phyloP scores from a whole-genome alignment of 805 yeast genomes.

The Barnettozyma wickerhamii region DNA sequence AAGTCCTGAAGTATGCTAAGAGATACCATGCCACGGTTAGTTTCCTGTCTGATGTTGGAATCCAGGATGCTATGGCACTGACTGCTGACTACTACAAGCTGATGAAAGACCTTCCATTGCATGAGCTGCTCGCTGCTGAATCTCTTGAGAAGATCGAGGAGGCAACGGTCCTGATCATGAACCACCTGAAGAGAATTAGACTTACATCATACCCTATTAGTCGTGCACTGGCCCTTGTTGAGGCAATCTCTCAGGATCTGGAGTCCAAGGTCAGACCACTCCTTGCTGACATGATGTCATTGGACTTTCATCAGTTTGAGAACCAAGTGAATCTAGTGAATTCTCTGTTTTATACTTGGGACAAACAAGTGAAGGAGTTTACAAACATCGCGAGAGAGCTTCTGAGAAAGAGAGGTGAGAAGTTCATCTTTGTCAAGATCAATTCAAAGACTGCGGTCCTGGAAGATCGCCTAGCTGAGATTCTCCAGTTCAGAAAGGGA shows the following conservation, averaged over 20 bases:
- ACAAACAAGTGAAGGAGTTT: slow-evolving; percentile 57
- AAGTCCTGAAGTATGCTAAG: slow-evolving; percentile 61
- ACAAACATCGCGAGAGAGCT: slow-evolving; percentile 68
- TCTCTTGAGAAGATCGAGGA: slow-evolving; percentile 40
- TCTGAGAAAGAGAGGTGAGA: slow-evolving; percentile 67
- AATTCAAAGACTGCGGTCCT: slow-evolving; percentile 38
- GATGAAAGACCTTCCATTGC: slow-evolving; percentile 66
- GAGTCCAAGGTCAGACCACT: slow-evolving; percentile 39
- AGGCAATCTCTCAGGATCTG: slow-evolving; percentile 57
- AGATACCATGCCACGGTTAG: slow-evolving; percentile 77
- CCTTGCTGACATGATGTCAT: slow-evolving; percentile 40
- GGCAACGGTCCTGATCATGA: slow-evolving; percentile 46
- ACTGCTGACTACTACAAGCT: slow-evolving; percentile 58
- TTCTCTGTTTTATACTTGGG: slow-evolving; percentile 46
- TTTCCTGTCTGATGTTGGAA: slow-evolving; percentile 66
- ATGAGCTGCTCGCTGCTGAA: slow-evolving; percentile 47
- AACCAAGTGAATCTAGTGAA: slow-evolving; percentile 26
- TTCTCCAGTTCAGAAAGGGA: slow-evolving; percentile 42
- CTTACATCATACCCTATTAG: slow-evolving; percentile 57
- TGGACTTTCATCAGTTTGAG: slow-evolving; percentile 38
- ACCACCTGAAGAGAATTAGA: slow-evolving; percentile 60
- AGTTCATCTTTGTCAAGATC: slow-evolving; percentile 60
- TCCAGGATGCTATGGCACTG: slow-evolving; percentile 46
- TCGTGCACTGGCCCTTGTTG: slow-evolving; percentile 62
- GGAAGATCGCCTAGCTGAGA: slow-evolving; percentile 39